Evolutionary conservation across 441 rosid genomes (phyloP), one percentile per base, ranked within the genome.

Genomic region (Macaranga tanarius): DNA sequence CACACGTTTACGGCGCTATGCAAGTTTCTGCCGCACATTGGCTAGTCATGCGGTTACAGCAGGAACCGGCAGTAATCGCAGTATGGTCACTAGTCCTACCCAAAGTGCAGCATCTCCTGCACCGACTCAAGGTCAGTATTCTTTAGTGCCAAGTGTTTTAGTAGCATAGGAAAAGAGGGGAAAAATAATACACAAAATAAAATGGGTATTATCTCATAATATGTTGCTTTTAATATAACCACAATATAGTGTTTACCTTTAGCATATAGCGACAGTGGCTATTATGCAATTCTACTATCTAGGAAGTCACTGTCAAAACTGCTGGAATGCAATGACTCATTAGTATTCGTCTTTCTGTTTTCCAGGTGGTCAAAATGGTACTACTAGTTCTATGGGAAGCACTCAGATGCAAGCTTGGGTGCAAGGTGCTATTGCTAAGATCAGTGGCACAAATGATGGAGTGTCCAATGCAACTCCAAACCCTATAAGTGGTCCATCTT

Each of bases 401-500:
- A 90, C 97, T 67, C 98, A 86, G 80, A 80, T 96, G 95, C 97
- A 96, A 84, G 98, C 98, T 76, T 96, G 99, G 98, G 97, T 96
- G 68, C 98, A 96, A 75, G 97, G 98, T 74, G 97, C 97, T 55
- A 92, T 96, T 84, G 99, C 97, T 22, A 96, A 93, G 88, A 92
- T 93, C 80, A 92, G 97, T 79, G 88, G 91, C 85, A 83, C 93
- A 54, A 85, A 71, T 60, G 98, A 96, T 80, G 97, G 92, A 74
- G 91, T 83, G 57, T 63, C 93, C 45, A 85, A 72, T 85, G 59
- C 98, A 67, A 64, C 93, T 70, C 87, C 89, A 40, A 95, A 81
- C 77, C 86, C 98, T 45, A 86, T 93, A 26, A 89, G 84, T 75
- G 98, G 98, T 73, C 93, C 98, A 62, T 70, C 98, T 68, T 77